Evolutionary conservation across 345 rosid genomes (phyloP).

Genomic region (Firmiana major): DNA sequence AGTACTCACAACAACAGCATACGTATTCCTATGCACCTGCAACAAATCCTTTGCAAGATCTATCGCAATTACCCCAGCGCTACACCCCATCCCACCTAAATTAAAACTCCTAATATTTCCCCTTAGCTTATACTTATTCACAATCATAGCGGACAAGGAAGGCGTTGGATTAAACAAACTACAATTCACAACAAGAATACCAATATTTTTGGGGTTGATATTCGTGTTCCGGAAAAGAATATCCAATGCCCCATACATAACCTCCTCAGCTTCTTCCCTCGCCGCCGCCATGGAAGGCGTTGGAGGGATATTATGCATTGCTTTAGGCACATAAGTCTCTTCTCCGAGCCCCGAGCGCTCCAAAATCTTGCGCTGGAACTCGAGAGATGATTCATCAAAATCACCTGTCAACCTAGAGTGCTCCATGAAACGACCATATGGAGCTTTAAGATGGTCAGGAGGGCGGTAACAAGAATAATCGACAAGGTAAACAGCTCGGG

Average conservation of each 20-base stretch:
- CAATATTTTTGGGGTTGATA: conserved; percentile 58
- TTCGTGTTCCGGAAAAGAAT: conserved; percentile 43
- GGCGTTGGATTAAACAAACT: conserved; percentile 81
- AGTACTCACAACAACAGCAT: conserved; percentile 71
- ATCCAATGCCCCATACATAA: conserved; percentile 60
- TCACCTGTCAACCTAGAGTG: conserved; percentile 50
- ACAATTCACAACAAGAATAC: conserved; percentile 72
- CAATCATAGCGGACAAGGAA: conserved; percentile 63
- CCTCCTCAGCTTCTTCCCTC: conserved; percentile 66
- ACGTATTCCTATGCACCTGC: conserved; percentile 63
- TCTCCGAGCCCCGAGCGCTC: conserved; percentile 76
- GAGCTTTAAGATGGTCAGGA: conserved; percentile 37
- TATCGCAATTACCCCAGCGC: conserved; percentile 66
- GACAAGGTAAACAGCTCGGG: conserved; percentile 45
- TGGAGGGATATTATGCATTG: conserved; percentile 53
- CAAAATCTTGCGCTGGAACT: conserved; percentile 59
- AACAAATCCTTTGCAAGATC: conserved; percentile 64
- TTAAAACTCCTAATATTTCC: conserved; percentile 57
- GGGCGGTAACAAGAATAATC: conserved; percentile 50
- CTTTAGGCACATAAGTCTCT: conserved; percentile 59
- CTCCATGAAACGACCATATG: conserved; percentile 40
- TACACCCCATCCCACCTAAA: conserved; percentile 86
- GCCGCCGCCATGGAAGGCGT: conserved; percentile 48
- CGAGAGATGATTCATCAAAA: conserved; percentile 56
- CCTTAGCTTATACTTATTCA: conserved; percentile 55